Percentiles rank a stretch among this genome's conserved stretches.
Evolutionary conservation across 257 asterid genomes (phyloP).

Genomic region (Salvia rosmarinus): DNA sequence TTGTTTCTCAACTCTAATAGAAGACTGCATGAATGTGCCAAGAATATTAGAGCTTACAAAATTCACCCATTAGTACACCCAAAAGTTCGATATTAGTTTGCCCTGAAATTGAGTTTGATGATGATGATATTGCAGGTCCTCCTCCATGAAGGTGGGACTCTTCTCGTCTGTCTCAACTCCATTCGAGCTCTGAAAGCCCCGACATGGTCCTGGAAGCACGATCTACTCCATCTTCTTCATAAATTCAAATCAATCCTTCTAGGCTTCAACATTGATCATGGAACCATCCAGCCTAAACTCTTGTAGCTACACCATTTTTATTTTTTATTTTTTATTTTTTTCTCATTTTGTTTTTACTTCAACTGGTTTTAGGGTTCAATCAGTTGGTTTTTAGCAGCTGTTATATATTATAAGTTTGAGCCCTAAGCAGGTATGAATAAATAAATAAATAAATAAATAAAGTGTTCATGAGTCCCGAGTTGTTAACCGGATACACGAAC

Average conservation of each 20-base stretch:
- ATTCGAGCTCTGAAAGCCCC: constrained; percentile 83
- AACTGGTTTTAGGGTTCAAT: constrained; percentile 14
- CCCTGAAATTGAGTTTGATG: not conserved
- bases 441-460: too few species aligned
- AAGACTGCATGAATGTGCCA: too few species aligned
- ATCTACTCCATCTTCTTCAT: constrained; percentile 45
- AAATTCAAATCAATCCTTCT: constrained; percentile 42
- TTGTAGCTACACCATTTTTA: constrained; percentile 29
- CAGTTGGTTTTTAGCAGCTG: constrained; percentile 23
- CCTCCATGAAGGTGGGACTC: constrained; percentile 97
- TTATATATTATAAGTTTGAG: constrained; percentile 24
- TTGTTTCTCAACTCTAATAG: too few species aligned
- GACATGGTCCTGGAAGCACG: constrained; percentile 77
- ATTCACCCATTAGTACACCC: too few species aligned
- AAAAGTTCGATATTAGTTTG: too few species aligned
- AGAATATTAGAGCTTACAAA: too few species aligned
- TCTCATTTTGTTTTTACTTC: not conserved
- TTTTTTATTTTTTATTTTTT: not conserved
- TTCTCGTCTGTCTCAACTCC: constrained; percentile 89
- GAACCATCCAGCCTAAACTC: constrained; percentile 47
- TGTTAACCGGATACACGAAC: not conserved
- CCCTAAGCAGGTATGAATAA: not conserved
- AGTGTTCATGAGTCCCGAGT: too few species aligned
- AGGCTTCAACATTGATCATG: constrained; percentile 31
- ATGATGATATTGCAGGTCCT: constrained; percentile 64